These are phyloP conservation scores for Leonotis leonurus DNA, from an alignment of 257 asterid species.

Conservation along the genomic window DNA sequence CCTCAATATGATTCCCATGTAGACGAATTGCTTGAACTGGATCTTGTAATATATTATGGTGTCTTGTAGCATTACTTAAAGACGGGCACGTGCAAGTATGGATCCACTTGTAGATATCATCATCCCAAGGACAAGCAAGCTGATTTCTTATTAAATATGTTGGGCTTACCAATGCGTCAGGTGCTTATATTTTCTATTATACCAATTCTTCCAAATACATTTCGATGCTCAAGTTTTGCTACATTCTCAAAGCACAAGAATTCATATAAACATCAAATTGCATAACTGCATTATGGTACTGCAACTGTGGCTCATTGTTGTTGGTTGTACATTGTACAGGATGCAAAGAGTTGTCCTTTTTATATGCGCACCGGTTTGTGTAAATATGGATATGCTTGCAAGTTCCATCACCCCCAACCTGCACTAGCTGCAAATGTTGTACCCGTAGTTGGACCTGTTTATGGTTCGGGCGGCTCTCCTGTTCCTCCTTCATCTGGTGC, in stretches of 20 bases:
- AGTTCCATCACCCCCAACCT: conserved; percentile 68
- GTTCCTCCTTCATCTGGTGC: conserved; percentile 28
- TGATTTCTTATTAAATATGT: conserved; percentile 34
- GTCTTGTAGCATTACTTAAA: conserved; percentile 54
- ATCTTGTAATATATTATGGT: conserved; percentile 4
- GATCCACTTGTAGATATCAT: conserved; percentile 59
- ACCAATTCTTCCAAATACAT: neutral
- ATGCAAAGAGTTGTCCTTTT: conserved; percentile 42
- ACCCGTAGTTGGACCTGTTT: conserved; percentile 35
- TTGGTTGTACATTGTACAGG: conserved; percentile 29
- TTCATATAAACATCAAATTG: neutral
- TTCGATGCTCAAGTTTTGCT: neutral
- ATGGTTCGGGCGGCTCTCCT: conserved; percentile 36
- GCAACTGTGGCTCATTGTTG: conserved; percentile 4
- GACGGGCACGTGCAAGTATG: conserved; percentile 74
- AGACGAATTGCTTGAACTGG: neutral
- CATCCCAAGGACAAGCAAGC: conserved; percentile 53
- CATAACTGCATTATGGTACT: neutral
- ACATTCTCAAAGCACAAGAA: neutral
- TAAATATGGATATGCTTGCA: conserved; percentile 59
- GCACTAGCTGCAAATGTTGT: conserved; percentile 32
- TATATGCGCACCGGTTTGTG: conserved; percentile 64
- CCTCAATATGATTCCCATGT: neutral
- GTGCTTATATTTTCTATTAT: conserved; percentile 29
- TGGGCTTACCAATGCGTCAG: conserved; percentile 78